A percentile compares a stretch with the other conserved stretches of the same genome.
phyloP scores from a whole-genome alignment of 163 green algal genomes.

The Scenedesmus sp. region DNA sequence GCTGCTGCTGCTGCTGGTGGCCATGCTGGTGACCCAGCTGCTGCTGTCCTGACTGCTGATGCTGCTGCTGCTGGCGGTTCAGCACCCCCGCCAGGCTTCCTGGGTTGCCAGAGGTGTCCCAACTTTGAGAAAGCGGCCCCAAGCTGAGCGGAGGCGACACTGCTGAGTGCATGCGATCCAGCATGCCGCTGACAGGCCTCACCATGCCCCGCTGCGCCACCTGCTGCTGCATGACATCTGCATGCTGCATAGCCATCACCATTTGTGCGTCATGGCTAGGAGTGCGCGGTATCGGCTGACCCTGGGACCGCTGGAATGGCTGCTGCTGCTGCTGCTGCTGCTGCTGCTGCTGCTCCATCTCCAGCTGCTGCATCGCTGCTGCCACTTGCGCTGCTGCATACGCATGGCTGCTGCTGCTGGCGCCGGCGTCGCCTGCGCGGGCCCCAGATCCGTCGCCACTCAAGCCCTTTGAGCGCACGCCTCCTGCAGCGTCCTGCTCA shows the following conservation, averaged over 20 bases:
- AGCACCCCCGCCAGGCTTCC: conserved; percentile 23
- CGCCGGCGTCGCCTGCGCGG: neutral
- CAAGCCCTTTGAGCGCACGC: neutral
- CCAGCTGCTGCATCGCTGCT: conserved; percentile 50
- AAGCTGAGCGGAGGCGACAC: conserved; percentile 41
- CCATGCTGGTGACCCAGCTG: conserved; percentile 17
- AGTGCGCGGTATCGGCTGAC: conserved; percentile 18
- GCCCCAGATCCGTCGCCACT: neutral
- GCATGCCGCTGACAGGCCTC: conserved; percentile 48
- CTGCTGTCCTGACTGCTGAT: conserved; percentile 57
- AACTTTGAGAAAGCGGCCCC: conserved; percentile 44
- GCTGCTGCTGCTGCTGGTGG: conserved; percentile 31
- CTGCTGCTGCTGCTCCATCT: conserved; percentile 51
- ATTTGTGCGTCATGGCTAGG: conserved; percentile 9
- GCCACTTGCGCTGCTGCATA: conserved; percentile 20
- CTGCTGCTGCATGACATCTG: conserved; percentile 20
- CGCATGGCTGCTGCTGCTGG: conserved; percentile 36
- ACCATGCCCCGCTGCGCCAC: conserved; percentile 41
- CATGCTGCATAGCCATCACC: conserved; percentile 13
- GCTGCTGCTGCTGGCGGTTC: conserved; percentile 53
- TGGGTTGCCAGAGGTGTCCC: conserved; percentile 46
- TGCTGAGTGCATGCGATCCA: conserved; percentile 43
- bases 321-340: conserved; percentile 53
- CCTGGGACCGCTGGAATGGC: neutral
- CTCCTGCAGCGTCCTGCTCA: neutral